Conservation (phyloP, 129 eudicot species). For the Cynara cardunculus region DNA sequence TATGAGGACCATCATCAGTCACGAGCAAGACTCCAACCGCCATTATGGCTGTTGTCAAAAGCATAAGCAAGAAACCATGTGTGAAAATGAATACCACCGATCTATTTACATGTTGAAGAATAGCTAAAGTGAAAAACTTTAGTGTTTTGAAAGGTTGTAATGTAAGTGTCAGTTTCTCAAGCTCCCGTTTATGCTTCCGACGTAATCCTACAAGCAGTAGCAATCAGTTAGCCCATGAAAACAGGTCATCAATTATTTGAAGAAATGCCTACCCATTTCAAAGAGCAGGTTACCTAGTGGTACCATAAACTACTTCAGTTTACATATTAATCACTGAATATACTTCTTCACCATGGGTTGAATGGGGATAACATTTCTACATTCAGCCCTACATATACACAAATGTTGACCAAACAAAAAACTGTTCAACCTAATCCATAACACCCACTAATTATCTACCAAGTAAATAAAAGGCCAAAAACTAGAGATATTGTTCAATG, state of each 20-base stretch:
- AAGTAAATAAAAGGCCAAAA: no score
- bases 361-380: background rate
- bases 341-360: background rate
- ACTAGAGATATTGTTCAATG: no score
- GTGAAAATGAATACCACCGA: conserved; percentile 29
- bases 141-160: conserved; percentile 44
- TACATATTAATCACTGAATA: background rate
- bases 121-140: conserved; percentile 38
- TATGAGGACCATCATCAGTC: conserved; percentile 35
- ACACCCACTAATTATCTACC: background rate
- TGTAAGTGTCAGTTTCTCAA: conserved; percentile 43
- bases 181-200: conserved; percentile 43
- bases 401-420: background rate
- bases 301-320: background rate
- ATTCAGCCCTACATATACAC: background rate
- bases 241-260: background rate
- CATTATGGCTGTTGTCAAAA: conserved; percentile 25
- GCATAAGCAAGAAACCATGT: conserved; percentile 42
- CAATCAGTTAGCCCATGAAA: conserved; percentile 10
- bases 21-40: conserved; percentile 27
- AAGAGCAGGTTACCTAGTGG: background rate
- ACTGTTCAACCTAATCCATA: background rate
- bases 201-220: conserved; percentile 34
- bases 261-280: background rate
- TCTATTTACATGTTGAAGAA: conserved; percentile 35